phyloP scores from a whole-genome alignment of 352 stramenopile genomes.

The Phytopythium litorale region DNA sequence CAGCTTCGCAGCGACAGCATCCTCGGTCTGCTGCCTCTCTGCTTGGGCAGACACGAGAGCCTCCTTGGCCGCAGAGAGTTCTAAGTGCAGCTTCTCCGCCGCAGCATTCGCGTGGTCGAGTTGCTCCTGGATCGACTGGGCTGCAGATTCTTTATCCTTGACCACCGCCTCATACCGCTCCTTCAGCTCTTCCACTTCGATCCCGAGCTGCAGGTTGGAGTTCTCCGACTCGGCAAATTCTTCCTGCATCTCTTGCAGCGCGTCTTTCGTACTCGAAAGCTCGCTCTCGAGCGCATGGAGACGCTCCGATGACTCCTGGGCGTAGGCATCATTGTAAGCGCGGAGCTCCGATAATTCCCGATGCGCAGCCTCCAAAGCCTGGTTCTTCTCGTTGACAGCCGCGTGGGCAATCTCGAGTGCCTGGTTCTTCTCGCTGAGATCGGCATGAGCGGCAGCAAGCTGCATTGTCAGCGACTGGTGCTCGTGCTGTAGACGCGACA shows the following conservation, averaged over 20 bases:
- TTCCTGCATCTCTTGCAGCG: conserved; percentile 24
- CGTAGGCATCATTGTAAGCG: conserved; percentile 11
- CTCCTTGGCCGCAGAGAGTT: conserved; percentile 11
- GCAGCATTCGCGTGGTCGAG: conserved; percentile 4
- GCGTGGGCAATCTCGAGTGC: conserved; percentile 17
- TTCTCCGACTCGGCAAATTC: conserved; percentile 30
- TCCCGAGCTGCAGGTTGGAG: conserved; percentile 10
- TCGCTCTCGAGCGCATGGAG: conserved; percentile 31
- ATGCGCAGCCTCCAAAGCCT: conserved; percentile 15
- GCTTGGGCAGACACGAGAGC: conserved; percentile 7
- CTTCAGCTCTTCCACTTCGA: conserved; percentile 5
- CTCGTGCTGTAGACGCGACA: conserved; percentile 1
- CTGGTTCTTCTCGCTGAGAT: conserved; percentile 3
- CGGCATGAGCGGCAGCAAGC: conserved; percentile 16
- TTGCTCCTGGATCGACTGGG: conserved; percentile 2
- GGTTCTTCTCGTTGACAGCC: conserved; percentile 3
- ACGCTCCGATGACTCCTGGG: conserved; percentile 18
- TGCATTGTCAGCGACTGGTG: conserved; percentile 28
- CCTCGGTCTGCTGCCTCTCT: conserved; percentile 7
- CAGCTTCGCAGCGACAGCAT: neutral
- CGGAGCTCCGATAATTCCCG: conserved; percentile 30
- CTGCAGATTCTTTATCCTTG: neutral
- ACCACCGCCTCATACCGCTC: neutral
- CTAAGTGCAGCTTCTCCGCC: neutral
- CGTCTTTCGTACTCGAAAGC: conserved; percentile 22